A percentile compares a stretch with the other conserved stretches of the same genome.
These are phyloP conservation scores for Globisporangium carolinianum DNA, from an alignment of 352 stramenopile genomes.

Conservation along the genomic window DNA sequence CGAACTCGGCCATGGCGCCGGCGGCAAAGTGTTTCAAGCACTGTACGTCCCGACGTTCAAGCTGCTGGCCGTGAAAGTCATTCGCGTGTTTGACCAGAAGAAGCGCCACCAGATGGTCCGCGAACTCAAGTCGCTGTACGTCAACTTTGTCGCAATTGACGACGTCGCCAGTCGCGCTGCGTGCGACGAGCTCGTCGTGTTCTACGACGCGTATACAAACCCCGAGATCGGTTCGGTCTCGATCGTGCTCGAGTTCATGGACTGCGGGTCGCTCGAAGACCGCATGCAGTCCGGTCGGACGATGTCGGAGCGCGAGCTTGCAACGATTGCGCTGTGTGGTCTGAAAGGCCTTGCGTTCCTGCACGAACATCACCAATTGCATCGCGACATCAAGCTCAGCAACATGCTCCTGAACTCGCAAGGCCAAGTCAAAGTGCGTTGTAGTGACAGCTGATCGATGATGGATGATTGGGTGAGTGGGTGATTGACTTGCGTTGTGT, in stretches of 20 bases:
- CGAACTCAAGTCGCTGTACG: slow-evolving; percentile 80
- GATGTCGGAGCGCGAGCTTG: slow-evolving; percentile 67
- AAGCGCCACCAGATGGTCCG: slow-evolving; percentile 86
- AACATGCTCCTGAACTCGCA: slow-evolving; percentile 91
- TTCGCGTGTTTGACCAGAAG: slow-evolving; percentile 84
- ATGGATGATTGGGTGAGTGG: neutral
- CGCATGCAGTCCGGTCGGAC: slow-evolving; percentile 39
- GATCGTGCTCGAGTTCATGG: slow-evolving; percentile 95
- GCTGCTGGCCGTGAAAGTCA: slow-evolving; percentile 84
- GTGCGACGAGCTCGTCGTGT: slow-evolving; percentile 81
- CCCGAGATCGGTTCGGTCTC: slow-evolving; percentile 78
- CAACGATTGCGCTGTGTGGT: slow-evolving; percentile 67
- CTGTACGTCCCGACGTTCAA: slow-evolving; percentile 86
- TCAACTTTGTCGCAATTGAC: slow-evolving; percentile 68
- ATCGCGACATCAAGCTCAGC: slow-evolving; percentile 93
- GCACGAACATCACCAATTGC: slow-evolving; percentile 85
- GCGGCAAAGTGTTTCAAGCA: slow-evolving; percentile 87
- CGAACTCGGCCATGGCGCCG: slow-evolving; percentile 75
- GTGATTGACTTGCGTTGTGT: neutral
- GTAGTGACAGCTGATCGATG: neutral
- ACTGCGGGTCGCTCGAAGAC: slow-evolving; percentile 86
- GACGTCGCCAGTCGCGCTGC: slow-evolving; percentile 34
- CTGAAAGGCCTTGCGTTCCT: slow-evolving; percentile 85
- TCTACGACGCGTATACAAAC: slow-evolving; percentile 92
- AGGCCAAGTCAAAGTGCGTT: slow-evolving; percentile 59